Conservation (phyloP, 371 early-diverging fungal species). For the Amoeboaphelidium protococcarum region DNA sequence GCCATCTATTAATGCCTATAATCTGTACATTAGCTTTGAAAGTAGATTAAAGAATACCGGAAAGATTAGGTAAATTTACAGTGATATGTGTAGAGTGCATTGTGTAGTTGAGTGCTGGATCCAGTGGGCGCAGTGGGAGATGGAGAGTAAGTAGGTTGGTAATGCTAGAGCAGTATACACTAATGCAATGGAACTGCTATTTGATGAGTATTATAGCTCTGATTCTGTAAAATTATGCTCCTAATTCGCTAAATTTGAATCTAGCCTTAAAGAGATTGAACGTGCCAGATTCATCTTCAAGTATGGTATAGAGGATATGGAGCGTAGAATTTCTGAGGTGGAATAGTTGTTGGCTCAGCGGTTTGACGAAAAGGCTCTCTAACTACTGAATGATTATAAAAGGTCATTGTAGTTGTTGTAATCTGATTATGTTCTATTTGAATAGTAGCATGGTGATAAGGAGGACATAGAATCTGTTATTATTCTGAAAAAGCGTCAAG, state of each 20-base stretch:
- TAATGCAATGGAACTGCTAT: slow-evolving; percentile 57
- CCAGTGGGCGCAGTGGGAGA: slow-evolving; percentile 84
- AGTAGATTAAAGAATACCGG: slow-evolving; percentile 48
- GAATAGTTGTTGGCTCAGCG: no score
- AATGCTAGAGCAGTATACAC: slow-evolving; percentile 45
- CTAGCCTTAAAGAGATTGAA: slow-evolving; percentile 59
- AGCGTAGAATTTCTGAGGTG: slow-evolving; percentile 47
- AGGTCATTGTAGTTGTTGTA: no score
- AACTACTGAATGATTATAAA: no score
- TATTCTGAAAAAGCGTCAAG: slow-evolving; percentile 47
- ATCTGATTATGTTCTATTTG: slow-evolving; percentile 77
- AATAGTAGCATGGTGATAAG: slow-evolving; percentile 73
- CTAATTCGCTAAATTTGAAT: slow-evolving; percentile 85
- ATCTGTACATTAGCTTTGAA: slow-evolving; percentile 80
- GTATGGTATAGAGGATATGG: slow-evolving; percentile 63
- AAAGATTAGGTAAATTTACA: slow-evolving; percentile 49
- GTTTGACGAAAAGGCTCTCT: no score
- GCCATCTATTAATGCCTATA: slow-evolving; percentile 71
- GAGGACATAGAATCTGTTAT: slow-evolving; percentile 73
- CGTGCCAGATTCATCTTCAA: slow-evolving; percentile 84
- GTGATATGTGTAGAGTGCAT: slow-evolving; percentile 59
- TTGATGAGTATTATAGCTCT: slow-evolving; percentile 50
- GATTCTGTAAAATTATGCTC: slow-evolving; percentile 69
- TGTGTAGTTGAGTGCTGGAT: slow-evolving; percentile 88
- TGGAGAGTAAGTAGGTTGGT: slow-evolving; percentile 38